Evolutionary conservation across 2,329 filamentous ascomycete genomes (phyloP).

Genomic region (Leptographium lundbergii): DNA sequence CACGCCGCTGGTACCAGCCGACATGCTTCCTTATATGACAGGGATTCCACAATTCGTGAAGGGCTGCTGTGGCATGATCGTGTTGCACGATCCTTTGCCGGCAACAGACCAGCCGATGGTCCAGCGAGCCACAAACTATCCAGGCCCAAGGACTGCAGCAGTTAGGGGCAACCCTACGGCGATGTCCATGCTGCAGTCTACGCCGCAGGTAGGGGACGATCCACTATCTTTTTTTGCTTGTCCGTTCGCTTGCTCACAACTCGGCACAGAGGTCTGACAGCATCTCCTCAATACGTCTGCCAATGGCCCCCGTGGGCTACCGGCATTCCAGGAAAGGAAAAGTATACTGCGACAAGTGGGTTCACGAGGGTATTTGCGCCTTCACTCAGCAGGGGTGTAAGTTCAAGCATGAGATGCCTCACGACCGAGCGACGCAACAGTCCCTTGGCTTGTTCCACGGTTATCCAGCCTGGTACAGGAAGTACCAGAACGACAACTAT

Average conservation of each 20-base stretch:
- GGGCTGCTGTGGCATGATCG: constrained; percentile 29
- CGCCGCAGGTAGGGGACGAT: background rate
- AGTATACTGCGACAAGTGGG: constrained; percentile 81
- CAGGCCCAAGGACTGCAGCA: background rate
- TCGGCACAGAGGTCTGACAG: background rate
- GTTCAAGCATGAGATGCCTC: constrained; percentile 85
- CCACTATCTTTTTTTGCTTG: background rate
- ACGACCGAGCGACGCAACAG: constrained; percentile 50
- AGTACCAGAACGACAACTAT: constrained; percentile 30
- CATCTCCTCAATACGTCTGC: background rate
- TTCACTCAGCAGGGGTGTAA: constrained; percentile 78
- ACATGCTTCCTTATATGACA: constrained; percentile 32
- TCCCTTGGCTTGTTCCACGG: constrained; percentile 59
- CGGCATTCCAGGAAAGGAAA: constrained; percentile 32
- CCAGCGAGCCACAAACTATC: background rate
- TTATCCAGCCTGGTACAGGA: constrained; percentile 48
- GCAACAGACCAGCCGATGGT: background rate
- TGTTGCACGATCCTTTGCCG: constrained; percentile 21
- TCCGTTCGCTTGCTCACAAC: background rate
- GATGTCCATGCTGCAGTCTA: background rate
- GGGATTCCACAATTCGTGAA: constrained; percentile 30
- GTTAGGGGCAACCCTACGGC: background rate
- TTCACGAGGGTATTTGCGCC: constrained; percentile 71
- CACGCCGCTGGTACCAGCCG: constrained; percentile 42
- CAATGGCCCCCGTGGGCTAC: background rate